A percentile compares a stretch with the other conserved stretches of the same genome.
Conservation (phyloP, 2,329 filamentous ascomycete species). For the Escovopsis weberi region DNA sequence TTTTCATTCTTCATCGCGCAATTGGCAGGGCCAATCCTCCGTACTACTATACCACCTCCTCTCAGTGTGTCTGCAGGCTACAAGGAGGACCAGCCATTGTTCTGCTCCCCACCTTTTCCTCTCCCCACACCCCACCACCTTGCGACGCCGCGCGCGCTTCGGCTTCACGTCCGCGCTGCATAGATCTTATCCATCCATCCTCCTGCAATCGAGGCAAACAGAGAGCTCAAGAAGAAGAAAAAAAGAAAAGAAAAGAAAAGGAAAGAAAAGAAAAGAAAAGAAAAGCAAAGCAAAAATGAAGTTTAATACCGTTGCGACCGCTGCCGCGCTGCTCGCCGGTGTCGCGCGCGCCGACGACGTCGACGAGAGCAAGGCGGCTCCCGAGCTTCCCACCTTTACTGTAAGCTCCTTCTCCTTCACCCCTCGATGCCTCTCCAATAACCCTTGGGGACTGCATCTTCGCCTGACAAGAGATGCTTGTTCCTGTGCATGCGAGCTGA, state of each 20-base stretch:
- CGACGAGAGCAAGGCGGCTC: constrained; percentile 44
- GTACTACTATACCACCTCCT: no score
- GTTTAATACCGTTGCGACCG: constrained; percentile 65
- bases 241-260: no score
- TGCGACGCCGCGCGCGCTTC: no score
- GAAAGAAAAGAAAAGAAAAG: no score
- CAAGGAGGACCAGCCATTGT: no score
- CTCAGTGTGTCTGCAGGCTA: no score
- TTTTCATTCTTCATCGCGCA: constrained; percentile 7
- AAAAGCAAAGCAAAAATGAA: constrained; percentile 42
- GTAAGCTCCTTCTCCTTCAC: constrained; percentile 38
- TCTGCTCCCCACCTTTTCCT: constrained; percentile 31
- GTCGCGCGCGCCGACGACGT: constrained; percentile 55
- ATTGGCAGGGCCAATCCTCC: constrained; percentile 6
- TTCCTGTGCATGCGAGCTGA: no score
- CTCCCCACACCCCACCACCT: constrained; percentile 18
- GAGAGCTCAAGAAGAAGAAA: no score
- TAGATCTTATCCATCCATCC: no score
- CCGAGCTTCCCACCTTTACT: constrained; percentile 70
- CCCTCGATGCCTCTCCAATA: background rate
- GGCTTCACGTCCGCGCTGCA: no score
- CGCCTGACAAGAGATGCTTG: no score
- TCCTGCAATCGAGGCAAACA: no score
- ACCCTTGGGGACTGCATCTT: background rate
- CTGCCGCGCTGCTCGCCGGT: constrained; percentile 56